Conservation (phyloP, 345 rosid species). For the Ceriops tagal region DNA sequence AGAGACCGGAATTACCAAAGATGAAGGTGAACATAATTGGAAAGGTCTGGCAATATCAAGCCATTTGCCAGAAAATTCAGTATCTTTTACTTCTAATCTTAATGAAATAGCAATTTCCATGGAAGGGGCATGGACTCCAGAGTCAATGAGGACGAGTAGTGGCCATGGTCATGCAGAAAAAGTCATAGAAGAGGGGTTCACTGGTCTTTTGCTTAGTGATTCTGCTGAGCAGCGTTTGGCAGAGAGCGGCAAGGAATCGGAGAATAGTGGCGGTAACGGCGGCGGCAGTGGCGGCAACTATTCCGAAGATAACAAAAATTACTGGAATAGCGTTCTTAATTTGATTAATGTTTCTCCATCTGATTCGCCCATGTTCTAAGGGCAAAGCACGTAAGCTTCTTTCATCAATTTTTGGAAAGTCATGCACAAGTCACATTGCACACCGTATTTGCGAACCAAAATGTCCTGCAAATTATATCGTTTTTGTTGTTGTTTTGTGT, state of each 20-base stretch:
- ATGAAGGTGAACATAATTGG: slow-evolving; percentile 66
- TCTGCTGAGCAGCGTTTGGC: slow-evolving; percentile 42
- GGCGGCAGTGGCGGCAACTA: slow-evolving; percentile 30
- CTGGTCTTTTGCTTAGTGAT: slow-evolving; percentile 59
- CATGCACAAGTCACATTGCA: not conserved
- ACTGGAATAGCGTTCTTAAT: slow-evolving; percentile 91
- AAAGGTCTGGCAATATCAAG: slow-evolving; percentile 33
- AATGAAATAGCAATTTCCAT: slow-evolving; percentile 49
- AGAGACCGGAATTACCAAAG: slow-evolving; percentile 39
- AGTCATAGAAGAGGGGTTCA: slow-evolving; percentile 66
- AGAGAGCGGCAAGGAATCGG: slow-evolving; percentile 44
- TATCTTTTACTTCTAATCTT: slow-evolving; percentile 39
- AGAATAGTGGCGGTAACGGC: slow-evolving; percentile 16
- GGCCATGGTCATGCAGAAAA: slow-evolving; percentile 17
- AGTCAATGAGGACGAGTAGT: slow-evolving; percentile 31
- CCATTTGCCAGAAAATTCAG: slow-evolving; percentile 32
- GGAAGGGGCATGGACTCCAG: slow-evolving; percentile 45
- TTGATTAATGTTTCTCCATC: slow-evolving; percentile 85
- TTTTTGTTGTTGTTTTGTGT: no score
- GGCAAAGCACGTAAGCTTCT: not conserved
- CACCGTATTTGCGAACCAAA: not conserved
- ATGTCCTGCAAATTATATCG: not conserved
- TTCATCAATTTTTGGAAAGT: not conserved
- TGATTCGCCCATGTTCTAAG: slow-evolving; percentile 62
- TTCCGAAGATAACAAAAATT: slow-evolving; percentile 83